These are phyloP conservation scores for Backusella luteola DNA, from an alignment of 192 early-diverging fungal genomes.

Conservation along the genomic window DNA sequence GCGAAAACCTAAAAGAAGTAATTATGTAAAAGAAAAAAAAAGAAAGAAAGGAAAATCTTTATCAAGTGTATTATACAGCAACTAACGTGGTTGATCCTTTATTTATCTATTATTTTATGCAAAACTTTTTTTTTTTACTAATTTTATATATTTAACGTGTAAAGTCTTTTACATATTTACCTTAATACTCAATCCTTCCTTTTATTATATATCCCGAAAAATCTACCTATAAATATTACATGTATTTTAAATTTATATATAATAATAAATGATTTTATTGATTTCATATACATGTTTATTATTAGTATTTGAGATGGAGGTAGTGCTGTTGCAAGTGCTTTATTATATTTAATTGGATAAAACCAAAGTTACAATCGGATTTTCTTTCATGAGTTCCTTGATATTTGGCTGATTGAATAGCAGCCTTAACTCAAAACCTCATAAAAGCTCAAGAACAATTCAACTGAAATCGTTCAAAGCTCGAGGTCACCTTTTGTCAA, in stretches of 20 bases:
- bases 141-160: not conserved
- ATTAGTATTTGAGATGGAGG: no score
- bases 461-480: no score
- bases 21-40: not conserved
- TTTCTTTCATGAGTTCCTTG: no score
- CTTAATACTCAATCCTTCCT: not conserved
- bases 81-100: not conserved
- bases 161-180: not conserved
- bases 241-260: not conserved
- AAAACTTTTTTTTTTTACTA: not conserved
- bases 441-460: no score
- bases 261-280: no score
- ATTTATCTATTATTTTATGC: conserved; percentile 1
- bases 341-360: no score
- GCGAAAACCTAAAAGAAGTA: conserved; percentile 36
- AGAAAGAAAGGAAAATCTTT: not conserved
- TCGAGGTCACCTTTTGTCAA: no score
- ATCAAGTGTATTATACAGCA: not conserved
- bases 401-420: no score
- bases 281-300: no score
- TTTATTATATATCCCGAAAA: not conserved
- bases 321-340: no score
- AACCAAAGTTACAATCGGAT: no score
- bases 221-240: not conserved
- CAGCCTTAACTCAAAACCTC: no score